Evolutionary conservation across 2,329 filamentous ascomycete species (phyloP).

Genomic region (Aspergillus ustus): DNA sequence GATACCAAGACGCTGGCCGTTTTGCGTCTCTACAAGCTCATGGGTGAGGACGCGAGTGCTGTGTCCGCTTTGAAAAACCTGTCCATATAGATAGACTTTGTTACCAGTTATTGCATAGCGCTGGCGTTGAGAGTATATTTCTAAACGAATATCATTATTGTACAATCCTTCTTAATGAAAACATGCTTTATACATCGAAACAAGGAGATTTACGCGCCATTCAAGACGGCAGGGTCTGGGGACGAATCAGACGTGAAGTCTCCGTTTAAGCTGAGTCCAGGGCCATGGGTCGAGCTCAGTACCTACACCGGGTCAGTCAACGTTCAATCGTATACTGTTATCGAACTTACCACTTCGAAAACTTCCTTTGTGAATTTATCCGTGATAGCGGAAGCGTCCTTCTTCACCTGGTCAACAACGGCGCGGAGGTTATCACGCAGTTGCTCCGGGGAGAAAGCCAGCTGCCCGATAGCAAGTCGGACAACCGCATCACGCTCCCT

Average conservation of each 20-base stretch:
- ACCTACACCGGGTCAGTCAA: constrained; percentile 56
- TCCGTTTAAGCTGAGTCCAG: constrained; percentile 85
- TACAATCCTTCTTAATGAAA: constrained; percentile 49
- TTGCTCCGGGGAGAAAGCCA: constrained; percentile 86
- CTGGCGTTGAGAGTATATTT: constrained; percentile 44
- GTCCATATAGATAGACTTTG: constrained; percentile 33
- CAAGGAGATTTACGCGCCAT: constrained; percentile 46
- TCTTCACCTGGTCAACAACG: constrained; percentile 76
- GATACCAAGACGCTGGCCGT: constrained; percentile 57
- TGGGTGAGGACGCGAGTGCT: constrained; percentile 65
- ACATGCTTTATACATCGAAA: constrained; percentile 47
- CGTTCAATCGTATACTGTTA: background rate
- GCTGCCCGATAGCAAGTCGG: constrained; percentile 85
- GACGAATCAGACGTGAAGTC: constrained; percentile 69
- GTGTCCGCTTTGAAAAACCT: constrained; percentile 59
- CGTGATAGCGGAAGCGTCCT: constrained; percentile 70
- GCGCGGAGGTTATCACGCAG: constrained; percentile 81
- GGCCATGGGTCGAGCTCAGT: constrained; percentile 83
- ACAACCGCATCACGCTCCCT: constrained; percentile 84
- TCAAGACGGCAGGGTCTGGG: constrained; percentile 55
- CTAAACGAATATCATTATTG: constrained; percentile 44
- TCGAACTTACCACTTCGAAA: constrained; percentile 64
- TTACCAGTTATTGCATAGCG: constrained; percentile 44
- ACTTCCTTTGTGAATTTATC: constrained; percentile 73
- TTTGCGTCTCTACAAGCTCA: constrained; percentile 63